These are phyloP conservation scores for Pythium oligandrum DNA, from an alignment of 352 stramenopile genomes.

Conservation along the genomic window DNA sequence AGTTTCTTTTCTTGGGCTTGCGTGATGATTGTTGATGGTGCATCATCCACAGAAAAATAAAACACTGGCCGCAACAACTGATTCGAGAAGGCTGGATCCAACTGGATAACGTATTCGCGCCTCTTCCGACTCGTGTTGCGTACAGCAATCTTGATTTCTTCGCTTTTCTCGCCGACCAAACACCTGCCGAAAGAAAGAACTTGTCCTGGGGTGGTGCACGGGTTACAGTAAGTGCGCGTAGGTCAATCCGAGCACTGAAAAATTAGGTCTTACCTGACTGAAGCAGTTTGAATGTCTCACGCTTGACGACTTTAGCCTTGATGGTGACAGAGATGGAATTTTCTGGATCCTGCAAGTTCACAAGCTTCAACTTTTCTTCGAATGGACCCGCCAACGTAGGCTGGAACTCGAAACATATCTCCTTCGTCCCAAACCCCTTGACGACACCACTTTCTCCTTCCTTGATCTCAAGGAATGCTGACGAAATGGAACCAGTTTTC, in stretches of 20 bases:
- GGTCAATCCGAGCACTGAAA: background rate
- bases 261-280: conserved; percentile 56
- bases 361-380: conserved; percentile 87
- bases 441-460: conserved; percentile 83
- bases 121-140: conserved; percentile 87
- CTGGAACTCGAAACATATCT: conserved; percentile 89
- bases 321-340: conserved; percentile 87
- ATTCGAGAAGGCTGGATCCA: conserved; percentile 69
- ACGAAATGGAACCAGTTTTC: conserved; percentile 90
- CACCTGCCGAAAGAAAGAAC: conserved; percentile 81
- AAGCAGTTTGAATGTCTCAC: conserved; percentile 87
- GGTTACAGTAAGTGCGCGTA: too few relatives aligned
- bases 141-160: conserved; percentile 80
- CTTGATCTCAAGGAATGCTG: conserved; percentile 86
- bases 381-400: conserved; percentile 81
- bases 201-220: conserved; percentile 37
- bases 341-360: conserved; percentile 86
- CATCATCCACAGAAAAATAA: conserved; percentile 79
- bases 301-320: conserved; percentile 87
- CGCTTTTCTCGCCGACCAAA: conserved; percentile 77
- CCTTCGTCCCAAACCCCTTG: conserved; percentile 83
- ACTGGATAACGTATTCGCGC: conserved; percentile 84
- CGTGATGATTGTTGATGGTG: conserved; percentile 77
- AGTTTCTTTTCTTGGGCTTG: conserved; percentile 89
- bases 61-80: conserved; percentile 68